Evolutionary conservation across 345 rosid genomes (phyloP).

Genomic region (Camelina laxa): DNA sequence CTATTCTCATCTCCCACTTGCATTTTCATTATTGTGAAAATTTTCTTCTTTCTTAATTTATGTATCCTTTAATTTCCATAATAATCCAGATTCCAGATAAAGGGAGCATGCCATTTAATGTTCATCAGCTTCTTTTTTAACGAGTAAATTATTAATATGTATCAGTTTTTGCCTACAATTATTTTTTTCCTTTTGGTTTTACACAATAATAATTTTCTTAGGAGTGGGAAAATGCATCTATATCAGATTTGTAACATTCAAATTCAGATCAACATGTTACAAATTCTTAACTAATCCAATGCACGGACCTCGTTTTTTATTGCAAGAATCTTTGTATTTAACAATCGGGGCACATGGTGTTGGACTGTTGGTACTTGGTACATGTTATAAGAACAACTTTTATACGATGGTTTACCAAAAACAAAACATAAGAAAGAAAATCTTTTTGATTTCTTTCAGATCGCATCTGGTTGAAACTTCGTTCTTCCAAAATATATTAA

Average conservation of each 20-base stretch:
- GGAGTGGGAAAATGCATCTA: neutral
- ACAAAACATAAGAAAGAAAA: neutral
- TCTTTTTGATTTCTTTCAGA: neutral
- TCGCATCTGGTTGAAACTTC: slow-evolving; percentile 29
- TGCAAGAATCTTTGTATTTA: slow-evolving; percentile 16
- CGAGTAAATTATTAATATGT: neutral
- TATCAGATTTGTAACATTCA: slow-evolving; percentile 4
- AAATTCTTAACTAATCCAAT: neutral
- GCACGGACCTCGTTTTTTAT: neutral
- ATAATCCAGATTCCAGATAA: neutral
- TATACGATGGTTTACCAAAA: neutral
- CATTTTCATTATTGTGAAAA: slow-evolving; percentile 7
- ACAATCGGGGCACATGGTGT: slow-evolving; percentile 22
- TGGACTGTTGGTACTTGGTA: slow-evolving; percentile 6
- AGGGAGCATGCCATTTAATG: neutral
- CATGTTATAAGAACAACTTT: neutral
- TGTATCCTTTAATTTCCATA: neutral
- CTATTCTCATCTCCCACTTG: slow-evolving; percentile 10
- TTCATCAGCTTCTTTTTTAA: neutral
- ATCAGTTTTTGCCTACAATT: slow-evolving; percentile 1
- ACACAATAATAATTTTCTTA: neutral
- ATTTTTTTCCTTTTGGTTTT: neutral
- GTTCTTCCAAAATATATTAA: neutral
- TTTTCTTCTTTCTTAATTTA: neutral
- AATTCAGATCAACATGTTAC: neutral